A percentile compares a stretch with the other conserved stretches of the same genome.
Conservation (phyloP, 2,329 filamentous ascomycete genomes). For the Aspergillus caelatus region DNA sequence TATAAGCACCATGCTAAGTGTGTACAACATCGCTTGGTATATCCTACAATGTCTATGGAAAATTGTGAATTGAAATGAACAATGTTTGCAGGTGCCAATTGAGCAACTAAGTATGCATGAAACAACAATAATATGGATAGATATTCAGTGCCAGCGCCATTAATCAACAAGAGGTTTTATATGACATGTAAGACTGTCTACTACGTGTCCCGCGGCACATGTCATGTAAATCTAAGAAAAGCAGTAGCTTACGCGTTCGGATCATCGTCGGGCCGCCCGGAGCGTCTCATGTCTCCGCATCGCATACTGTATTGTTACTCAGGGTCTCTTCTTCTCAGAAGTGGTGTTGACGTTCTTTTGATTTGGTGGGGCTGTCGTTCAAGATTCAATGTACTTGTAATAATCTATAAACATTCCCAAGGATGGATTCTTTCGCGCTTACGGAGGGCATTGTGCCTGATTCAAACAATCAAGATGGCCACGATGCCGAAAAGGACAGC, state of each 20-base stretch:
- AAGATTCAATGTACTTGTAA: constrained; percentile 10
- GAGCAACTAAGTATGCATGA: neutral
- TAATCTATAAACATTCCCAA: constrained; percentile 7
- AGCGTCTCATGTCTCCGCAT: constrained; percentile 34
- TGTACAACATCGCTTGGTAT: neutral
- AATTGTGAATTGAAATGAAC: neutral
- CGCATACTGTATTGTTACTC: constrained; percentile 15
- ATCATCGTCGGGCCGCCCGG: constrained; percentile 36
- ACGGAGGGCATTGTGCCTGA: constrained; percentile 43
- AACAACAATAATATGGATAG: neutral
- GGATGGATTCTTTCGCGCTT: constrained; percentile 49
- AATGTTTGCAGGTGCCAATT: neutral
- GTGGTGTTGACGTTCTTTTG: constrained; percentile 18
- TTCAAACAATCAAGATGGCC: constrained; percentile 30
- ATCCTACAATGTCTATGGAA: neutral
- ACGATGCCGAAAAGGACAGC: constrained; percentile 26
- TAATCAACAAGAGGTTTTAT: neutral
- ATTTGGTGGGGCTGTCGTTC: constrained; percentile 28
- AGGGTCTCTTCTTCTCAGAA: neutral
- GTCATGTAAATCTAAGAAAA: constrained; percentile 1
- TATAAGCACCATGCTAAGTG: neutral
- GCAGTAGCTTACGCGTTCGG: constrained; percentile 27
- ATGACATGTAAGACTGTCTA: neutral
- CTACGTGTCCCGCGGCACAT: neutral
- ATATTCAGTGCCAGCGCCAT: neutral